A percentile compares a stretch with the other conserved stretches of the same genome.
phyloP scores from a whole-genome alignment of 768 basidiomycete genomes.

The Tricholoma sp. region DNA sequence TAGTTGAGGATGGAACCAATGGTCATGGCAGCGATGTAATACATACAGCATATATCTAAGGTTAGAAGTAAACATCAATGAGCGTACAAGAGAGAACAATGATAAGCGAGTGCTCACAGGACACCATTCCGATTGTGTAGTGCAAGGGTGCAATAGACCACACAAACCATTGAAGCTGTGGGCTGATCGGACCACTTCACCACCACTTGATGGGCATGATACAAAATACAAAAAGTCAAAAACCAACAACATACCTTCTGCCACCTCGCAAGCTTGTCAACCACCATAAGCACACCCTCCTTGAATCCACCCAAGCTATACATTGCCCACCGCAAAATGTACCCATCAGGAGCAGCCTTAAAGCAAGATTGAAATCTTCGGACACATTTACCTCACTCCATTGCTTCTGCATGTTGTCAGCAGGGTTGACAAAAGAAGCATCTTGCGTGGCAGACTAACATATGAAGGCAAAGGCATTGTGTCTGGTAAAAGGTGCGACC shows the following conservation, averaged over 20 bases:
- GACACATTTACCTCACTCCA: conserved; percentile 77
- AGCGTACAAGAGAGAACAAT: too few relatives aligned
- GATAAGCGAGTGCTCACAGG: too few relatives aligned
- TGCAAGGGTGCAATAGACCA: too few relatives aligned
- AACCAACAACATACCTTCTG: conserved; percentile 44
- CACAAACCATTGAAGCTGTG: too few relatives aligned
- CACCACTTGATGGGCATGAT: too few relatives aligned
- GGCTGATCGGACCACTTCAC: too few relatives aligned
- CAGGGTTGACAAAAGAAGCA: conserved; percentile 63
- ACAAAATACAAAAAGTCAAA: too few relatives aligned
- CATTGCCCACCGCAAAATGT: conserved; percentile 76
- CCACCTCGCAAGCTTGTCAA: conserved; percentile 89
- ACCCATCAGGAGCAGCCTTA: conserved; percentile 61
- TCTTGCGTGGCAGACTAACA: conserved; percentile 87
- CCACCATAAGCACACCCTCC: conserved; percentile 84
- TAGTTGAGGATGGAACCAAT: too few relatives aligned
- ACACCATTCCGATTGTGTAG: too few relatives aligned
- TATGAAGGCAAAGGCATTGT: conserved; percentile 86
- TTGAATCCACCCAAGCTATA: conserved; percentile 84
- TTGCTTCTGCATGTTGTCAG: conserved; percentile 58
- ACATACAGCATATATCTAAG: too few relatives aligned
- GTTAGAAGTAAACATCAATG: too few relatives aligned
- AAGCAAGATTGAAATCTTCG: conserved; percentile 77
- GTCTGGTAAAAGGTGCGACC: conserved; percentile 78
- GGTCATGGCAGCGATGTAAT: too few relatives aligned